These are phyloP conservation scores for Xylaria polymorpha DNA, from an alignment of 2,329 filamentous ascomycete genomes.

Conservation along the genomic window DNA sequence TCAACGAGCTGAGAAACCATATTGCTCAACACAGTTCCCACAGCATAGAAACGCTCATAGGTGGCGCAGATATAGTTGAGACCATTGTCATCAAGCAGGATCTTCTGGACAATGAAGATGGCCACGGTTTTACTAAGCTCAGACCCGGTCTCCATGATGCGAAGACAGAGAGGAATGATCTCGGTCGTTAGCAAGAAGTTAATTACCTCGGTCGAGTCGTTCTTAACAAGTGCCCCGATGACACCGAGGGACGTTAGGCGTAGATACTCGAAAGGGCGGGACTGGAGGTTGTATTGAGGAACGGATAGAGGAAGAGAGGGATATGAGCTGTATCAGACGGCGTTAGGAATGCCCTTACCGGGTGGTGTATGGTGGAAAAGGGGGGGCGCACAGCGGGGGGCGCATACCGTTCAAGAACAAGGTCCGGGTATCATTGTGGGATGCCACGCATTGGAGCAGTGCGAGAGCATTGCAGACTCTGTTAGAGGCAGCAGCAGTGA, in stretches of 20 bases:
- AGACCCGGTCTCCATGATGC: conserved; percentile 99
- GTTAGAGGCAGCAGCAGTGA: conserved; percentile 97
- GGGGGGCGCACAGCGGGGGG: too few relatives aligned
- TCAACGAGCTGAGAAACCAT: conserved; percentile 99
- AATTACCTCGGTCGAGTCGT: conserved; percentile 98
- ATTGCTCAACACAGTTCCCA: conserved; percentile 96
- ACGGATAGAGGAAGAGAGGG: conserved; percentile 96
- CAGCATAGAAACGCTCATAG: conserved; percentile 97
- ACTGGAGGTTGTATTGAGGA: conserved; percentile 98
- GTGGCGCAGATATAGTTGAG: conserved; percentile 99
- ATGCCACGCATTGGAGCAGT: conserved; percentile 94
- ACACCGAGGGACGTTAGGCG: conserved; percentile 95
- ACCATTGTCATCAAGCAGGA: conserved; percentile 94
- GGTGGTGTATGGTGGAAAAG: neutral
- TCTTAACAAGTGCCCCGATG: conserved; percentile 97
- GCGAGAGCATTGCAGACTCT: conserved; percentile 97
- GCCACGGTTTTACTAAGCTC: conserved; percentile 99
- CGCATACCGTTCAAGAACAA: conserved; percentile 87
- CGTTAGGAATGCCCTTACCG: conserved; percentile 21
- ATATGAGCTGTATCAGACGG: conserved; percentile 79
- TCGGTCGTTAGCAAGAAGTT: conserved; percentile 98
- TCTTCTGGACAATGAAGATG: conserved; percentile 99
- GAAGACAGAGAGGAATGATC: conserved; percentile 95
- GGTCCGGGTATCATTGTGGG: conserved; percentile 94
- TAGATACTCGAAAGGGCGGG: conserved; percentile 95